Conservation (phyloP, 495 filamentous ascomycete genomes). For the Oidiodendron maius region DNA sequence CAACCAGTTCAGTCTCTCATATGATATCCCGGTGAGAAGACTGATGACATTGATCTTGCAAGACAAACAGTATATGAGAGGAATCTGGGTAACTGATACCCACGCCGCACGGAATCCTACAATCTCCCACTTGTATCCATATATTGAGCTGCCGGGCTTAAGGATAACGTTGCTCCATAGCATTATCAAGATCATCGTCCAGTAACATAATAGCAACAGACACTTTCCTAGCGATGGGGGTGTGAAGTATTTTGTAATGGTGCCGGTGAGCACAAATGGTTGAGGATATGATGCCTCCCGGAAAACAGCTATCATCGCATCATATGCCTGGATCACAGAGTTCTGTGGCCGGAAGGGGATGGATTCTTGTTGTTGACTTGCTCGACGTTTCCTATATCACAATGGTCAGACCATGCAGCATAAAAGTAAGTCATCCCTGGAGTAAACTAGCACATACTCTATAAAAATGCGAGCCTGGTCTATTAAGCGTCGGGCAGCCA, state of each 20-base stretch:
- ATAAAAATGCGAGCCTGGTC: slow-evolving; percentile 8
- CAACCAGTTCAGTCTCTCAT: slow-evolving; percentile 78
- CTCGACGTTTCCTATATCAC: slow-evolving; percentile 31
- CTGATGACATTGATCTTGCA: slow-evolving; percentile 75
- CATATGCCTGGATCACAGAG: slow-evolving; percentile 45
- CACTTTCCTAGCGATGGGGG: slow-evolving; percentile 53
- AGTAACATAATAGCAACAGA: slow-evolving; percentile 47
- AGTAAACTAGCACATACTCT: not conserved
- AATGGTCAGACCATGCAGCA: not conserved
- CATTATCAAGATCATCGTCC: slow-evolving; percentile 52
- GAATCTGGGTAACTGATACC: slow-evolving; percentile 75
- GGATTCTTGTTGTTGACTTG: slow-evolving; percentile 40
- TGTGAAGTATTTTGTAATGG: slow-evolving; percentile 37
- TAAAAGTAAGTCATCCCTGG: not conserved
- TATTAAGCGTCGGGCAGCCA: slow-evolving; percentile 30
- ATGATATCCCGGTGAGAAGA: slow-evolving; percentile 57
- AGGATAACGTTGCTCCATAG: slow-evolving; percentile 38
- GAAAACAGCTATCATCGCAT: slow-evolving; percentile 60
- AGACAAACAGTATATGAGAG: slow-evolving; percentile 71
- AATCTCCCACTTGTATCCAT: slow-evolving; percentile 52
- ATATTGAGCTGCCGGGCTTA: too few relatives aligned
- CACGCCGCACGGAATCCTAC: slow-evolving; percentile 73
- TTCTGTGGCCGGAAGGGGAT: slow-evolving; percentile 61
- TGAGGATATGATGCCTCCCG: slow-evolving; percentile 65
- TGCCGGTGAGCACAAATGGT: slow-evolving; percentile 38